Base-by-base conservation (phyloP, 2,329 filamentous ascomycete genomes). In the Parastagonospora avenae region DNA sequence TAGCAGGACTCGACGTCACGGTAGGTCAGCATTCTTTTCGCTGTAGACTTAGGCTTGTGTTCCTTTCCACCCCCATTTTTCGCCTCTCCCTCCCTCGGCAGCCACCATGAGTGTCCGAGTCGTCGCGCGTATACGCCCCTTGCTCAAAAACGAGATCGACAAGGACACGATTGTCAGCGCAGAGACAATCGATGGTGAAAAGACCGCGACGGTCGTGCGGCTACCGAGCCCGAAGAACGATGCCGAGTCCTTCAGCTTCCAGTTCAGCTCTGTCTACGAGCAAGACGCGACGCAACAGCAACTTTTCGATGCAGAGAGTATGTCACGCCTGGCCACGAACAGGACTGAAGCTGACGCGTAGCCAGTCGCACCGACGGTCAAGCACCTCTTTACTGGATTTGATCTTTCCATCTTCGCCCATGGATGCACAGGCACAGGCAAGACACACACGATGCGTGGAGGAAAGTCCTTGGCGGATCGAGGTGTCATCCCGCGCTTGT, bases 181-280 rank as follows among this genome's bases (percentile, higher is more conserved):
- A 50, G 83, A 75, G 46, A 61, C 87, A 9, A 54, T 69, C 24
- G 66, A 69, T 16, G 66, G 64, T 48, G 73, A 73, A 8, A 64
- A 68, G 12, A 58, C 53, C 59, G 81, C 85, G 15, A 85, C 83
- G 24, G 77, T 95, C 28, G 86, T 97, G 68, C 88, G 89, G 72
- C 95, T 97, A 66, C 93, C 93, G 3, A 97, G 92, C 70, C 92
- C 93, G 0, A 96, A 94, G 79, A 97, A 97, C 68, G 90, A 91
- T 59, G 80, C 83, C 16, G 93, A 97, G 75, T 89, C 92, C 68
- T 97, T 92, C 76, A 92, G 89, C 46, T 99, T 97, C 73, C 85
- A 92, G 45, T 97, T 97, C 81, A 95, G 94, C 79, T 85, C 89
- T 62, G 93, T 97, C 48, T 97, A 96, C 74, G 91, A 91, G 67